Evolutionary conservation across 164 flowering plant species (phyloP).

Genomic region (Kalanchoe fedtschenkoi): DNA sequence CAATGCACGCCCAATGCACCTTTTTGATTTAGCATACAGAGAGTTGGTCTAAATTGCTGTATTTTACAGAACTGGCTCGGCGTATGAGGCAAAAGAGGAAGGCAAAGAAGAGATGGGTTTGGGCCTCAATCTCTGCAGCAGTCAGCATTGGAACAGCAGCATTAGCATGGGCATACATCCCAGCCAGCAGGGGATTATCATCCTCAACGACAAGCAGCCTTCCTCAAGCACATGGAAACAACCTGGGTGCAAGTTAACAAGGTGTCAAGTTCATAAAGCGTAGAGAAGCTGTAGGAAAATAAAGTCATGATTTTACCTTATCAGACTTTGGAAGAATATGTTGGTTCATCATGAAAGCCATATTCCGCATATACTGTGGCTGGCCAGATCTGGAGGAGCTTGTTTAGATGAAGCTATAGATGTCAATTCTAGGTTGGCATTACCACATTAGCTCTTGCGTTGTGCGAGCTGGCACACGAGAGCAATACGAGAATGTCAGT

Average conservation of each 20-base stretch:
- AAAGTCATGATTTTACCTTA: too few species aligned
- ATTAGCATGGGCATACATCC: constrained; percentile 55
- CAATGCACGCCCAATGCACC: background rate
- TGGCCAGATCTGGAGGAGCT: background rate
- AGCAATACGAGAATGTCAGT: too few species aligned
- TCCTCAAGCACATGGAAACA: constrained; percentile 8
- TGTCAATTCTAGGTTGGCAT: background rate
- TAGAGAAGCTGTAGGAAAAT: too few species aligned
- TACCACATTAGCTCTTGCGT: too few species aligned
- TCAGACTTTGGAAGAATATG: too few species aligned
- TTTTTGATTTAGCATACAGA: background rate
- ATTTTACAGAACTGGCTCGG: constrained; percentile 44
- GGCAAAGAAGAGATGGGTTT: constrained; percentile 62
- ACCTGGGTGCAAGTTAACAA: background rate
- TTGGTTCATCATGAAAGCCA: background rate
- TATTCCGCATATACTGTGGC: background rate
- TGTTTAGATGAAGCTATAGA: background rate
- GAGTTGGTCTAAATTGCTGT: background rate
- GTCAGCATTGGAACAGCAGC: constrained; percentile 51
- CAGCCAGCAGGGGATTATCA: constrained; percentile 29
- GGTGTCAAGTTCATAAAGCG: background rate
- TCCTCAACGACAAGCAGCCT: constrained; percentile 16
- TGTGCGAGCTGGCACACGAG: too few species aligned
- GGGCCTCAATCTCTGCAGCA: constrained; percentile 58
- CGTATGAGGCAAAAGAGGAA: constrained; percentile 47